These are phyloP conservation scores for Atkinsonella texensis DNA, from an alignment of 2,329 filamentous ascomycete species.

Conservation along the genomic window DNA sequence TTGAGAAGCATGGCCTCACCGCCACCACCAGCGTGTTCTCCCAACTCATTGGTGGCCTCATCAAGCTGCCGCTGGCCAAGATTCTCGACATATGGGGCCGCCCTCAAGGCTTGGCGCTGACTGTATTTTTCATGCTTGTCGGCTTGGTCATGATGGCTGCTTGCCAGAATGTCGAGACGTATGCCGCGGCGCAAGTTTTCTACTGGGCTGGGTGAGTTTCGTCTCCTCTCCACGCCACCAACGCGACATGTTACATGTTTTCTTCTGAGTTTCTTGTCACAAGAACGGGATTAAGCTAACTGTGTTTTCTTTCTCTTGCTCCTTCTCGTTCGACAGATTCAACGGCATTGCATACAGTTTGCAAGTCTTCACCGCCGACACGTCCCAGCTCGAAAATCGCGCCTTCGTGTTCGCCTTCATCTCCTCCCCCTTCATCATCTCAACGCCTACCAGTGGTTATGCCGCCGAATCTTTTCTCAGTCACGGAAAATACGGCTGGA, in stretches of 20 bases:
- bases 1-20: constrained; percentile 1
- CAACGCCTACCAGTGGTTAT: constrained; percentile 18
- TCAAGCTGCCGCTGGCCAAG: constrained; percentile 24
- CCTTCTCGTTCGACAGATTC: background rate
- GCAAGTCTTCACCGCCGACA: constrained; percentile 21
- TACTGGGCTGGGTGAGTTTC: constrained; percentile 37
- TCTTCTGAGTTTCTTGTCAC: background rate
- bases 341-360: constrained; percentile 18
- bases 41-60: constrained; percentile 18
- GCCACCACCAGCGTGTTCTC: constrained; percentile 10
- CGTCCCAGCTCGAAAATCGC: constrained; percentile 18
- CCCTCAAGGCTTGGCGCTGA: constrained; percentile 21
- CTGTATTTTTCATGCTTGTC: constrained; percentile 23
- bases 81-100: constrained; percentile 27
- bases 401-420: constrained; percentile 20
- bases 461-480: constrained; percentile 16
- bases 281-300: background rate
- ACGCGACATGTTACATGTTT: background rate
- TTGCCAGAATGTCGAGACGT: constrained; percentile 38
- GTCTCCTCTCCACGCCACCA: background rate
- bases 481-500: constrained; percentile 12
- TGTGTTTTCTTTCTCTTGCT: background rate
- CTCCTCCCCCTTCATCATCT: constrained; percentile 24
- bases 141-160: constrained; percentile 45
- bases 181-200: constrained; percentile 35